Percentiles rank a stretch among this genome's conserved stretches.
These are phyloP conservation scores for Pyricularia grisea DNA, from an alignment of 2,329 filamentous ascomycete genomes.

Conservation along the genomic window DNA sequence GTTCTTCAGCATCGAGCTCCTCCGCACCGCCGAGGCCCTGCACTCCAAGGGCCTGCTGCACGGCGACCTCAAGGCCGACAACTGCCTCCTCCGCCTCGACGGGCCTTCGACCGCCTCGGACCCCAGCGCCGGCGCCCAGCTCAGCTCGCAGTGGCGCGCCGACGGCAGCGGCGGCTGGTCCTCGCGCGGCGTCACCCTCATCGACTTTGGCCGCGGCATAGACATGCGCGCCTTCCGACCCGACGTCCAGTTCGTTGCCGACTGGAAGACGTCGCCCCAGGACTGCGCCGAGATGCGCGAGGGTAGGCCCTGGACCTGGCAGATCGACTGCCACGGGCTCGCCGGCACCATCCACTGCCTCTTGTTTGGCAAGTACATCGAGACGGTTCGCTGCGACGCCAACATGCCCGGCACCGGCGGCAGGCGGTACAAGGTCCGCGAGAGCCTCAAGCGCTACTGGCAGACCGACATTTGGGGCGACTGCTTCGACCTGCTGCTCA, in stretches of 20 bases:
- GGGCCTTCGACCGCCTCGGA: background rate
- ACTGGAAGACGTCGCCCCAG: constrained; percentile 81
- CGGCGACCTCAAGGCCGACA: constrained; percentile 92
- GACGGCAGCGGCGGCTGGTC: constrained; percentile 73
- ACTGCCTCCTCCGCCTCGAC: constrained; percentile 82
- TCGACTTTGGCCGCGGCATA: constrained; percentile 91
- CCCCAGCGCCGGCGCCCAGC: constrained; percentile 24
- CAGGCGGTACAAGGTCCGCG: constrained; percentile 70
- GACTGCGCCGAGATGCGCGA: constrained; percentile 97
- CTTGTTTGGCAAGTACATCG: constrained; percentile 91
- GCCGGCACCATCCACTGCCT: constrained; percentile 82
- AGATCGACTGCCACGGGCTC: constrained; percentile 91
- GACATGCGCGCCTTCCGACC: constrained; percentile 80
- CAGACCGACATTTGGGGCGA: constrained; percentile 83
- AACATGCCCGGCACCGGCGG: constrained; percentile 43
- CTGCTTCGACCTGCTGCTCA: constrained; percentile 77
- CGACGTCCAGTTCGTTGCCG: constrained; percentile 80
- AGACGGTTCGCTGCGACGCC: constrained; percentile 53
- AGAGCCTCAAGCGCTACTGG: constrained; percentile 90
- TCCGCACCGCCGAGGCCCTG: constrained; percentile 81
- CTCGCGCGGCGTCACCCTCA: constrained; percentile 71
- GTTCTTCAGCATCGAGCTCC: constrained; percentile 89
- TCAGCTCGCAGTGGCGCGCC: constrained; percentile 57
- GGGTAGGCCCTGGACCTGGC: constrained; percentile 89
- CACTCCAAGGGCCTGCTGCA: constrained; percentile 75